Evolutionary conservation across 345 rosid genomes (phyloP), one percentile per base, ranked within the genome.

Genomic region (Iberis pinnata): DNA sequence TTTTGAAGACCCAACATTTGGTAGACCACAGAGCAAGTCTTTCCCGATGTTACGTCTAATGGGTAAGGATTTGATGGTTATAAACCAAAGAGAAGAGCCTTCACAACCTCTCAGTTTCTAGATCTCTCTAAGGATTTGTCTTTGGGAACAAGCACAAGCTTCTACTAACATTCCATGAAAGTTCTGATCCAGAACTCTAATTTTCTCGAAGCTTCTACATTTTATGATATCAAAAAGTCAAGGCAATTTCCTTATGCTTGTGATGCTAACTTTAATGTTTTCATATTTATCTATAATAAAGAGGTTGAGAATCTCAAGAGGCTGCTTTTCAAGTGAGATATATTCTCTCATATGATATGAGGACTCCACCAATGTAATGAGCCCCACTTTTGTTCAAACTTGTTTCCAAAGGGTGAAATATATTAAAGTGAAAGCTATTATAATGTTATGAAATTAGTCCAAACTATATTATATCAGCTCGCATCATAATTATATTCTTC

Each of bases 21-120:
- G 35, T 8, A 25, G 18, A 35, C 55, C 65, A 58, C n/a, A 43
- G n/a, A 57, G 53, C 49, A 52, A 67, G 60, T 8, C 71, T 51
- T 22, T 38, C 71, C 89, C 96, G 2, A 56, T 88, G 46, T 82
- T 92, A 35, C 77, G 98, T 76, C 73, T 92, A 63, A 92, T 92
- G 98, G 98, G 98, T 11, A 92, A 92, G 75, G 81, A 92, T 57
- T 73, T 92, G 60, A 73, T 89, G 89, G 89, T 92, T 70, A 75
- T 92, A 56, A 92, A 73, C 78, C 92, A 78, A 46, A 83, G 80
- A 36, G 77, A 80, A 56, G 63, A 66, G 17, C 36, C 70, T 39
- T 50, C 70, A 35, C 52, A 37, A 20, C 56, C 36, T 64, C 56
- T 45, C 56, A 47, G 61, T 47, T 12, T 56, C 50, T 31, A 16